Base-by-base conservation (phyloP, 768 basidiomycete species). In the Lactarius pseudohatsudake region DNA sequence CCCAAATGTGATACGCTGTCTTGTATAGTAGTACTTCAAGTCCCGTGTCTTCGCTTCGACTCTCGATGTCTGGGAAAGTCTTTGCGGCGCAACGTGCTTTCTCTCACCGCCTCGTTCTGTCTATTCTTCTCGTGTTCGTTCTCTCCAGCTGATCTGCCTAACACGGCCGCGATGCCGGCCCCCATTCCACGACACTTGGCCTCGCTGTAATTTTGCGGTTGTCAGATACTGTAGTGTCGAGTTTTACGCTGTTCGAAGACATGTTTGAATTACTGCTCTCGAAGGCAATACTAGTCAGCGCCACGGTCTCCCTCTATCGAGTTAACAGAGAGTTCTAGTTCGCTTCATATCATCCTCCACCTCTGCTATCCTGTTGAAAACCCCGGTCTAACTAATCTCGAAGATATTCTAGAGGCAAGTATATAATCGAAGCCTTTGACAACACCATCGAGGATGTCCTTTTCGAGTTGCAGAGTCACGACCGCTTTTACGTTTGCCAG, bases 391-490 rank as follows among this genome's bases (percentile, higher is more conserved):
- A 38, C 32, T 8, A 32, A 32, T 32, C 32, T 32, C 32, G 32
- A 32, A 32, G 32, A 32, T 8, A 32, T 32, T 7, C 32, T 32
- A 32, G 4, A 30, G 30, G 30, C 59, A 63, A 69, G 40, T 62
- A 69, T 45, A 61, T 69, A 55, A 67, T 69, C 20, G 65, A 67
- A 41, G 40, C 36, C 22, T 62, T 67, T 22, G 68, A 69, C 38
- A 7, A 11, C 18, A 53, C 60, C n/a, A 36, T 67, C 54, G 60
- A 65, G 64, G 64, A 6, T 41, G 61, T 43, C 2, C 61, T 67
- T 47, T 56, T 61, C 58, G 26, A 56, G n/a, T 38, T 43, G 61
- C 65, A 20, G 61, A 59, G 16, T 47, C 64, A 18, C 57, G 41
- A 10, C 65, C 68, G 0, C 30, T 62, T 22, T 57, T 53, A 65